Evolutionary conservation across 2,329 filamentous ascomycete genomes (phyloP), one percentile per base, ranked within the genome.

Genomic region (Bipolaris oryzae): DNA sequence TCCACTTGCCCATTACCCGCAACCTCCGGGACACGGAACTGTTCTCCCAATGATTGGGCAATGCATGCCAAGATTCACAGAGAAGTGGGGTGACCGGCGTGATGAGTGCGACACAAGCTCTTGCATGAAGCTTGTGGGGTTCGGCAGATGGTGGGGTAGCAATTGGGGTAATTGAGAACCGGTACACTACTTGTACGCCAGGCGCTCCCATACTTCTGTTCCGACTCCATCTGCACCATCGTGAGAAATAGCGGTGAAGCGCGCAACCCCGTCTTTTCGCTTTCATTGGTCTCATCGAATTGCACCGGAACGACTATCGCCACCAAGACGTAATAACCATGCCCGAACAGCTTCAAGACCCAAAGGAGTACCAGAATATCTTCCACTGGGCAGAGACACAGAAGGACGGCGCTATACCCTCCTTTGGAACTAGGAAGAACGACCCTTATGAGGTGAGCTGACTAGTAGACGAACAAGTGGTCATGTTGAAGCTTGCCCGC

Each of bases 341-440:
- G 70, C 61, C 70, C 37, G 48, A 67, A 16, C 53, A 59, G 28
- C 50, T 69, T 59, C 52, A 75, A 66, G 58, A 78, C 62, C 71
- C 79, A 52, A 61, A 75, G 50, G 62, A 75, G 47, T 76, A 75
- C 48, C 73, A 76, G 55, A 66, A 72, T 16, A 75, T 74, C 45
- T 76, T 76, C 61, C 74, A 76, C 66, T 86, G 84, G 84, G 84
- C 83, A 0, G 83, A 85, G 66, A 85, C 84, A n/a, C 84, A 86
- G 62, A 80, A 85, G 65, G 79, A 86, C 67, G 84, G 80, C 0
- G 66, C 76, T 0, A 79, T 85, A 23, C 84, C 83, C 10, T 84
- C 83, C 0, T 86, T 86, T 62, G 77, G 74, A 3, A 79, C 76
- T 58, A 80, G 78, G 70, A 83, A 73, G 72, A 86, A 84, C 60